Evolutionary conservation across 768 basidiomycete species (phyloP).

Genomic region (Melanogaster broomeanus): DNA sequence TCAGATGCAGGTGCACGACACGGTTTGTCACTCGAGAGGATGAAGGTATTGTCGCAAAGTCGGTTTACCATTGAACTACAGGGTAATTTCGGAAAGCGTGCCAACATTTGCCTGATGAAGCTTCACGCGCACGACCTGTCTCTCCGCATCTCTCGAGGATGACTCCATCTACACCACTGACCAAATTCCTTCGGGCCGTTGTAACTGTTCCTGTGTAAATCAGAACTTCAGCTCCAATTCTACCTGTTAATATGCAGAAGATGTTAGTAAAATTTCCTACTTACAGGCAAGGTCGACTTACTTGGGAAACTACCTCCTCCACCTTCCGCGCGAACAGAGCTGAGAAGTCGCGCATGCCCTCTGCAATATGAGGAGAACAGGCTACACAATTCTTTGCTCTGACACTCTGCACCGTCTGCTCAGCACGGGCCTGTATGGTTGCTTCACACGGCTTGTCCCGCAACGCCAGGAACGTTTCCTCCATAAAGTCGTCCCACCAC

Average conservation of each 20-base stretch:
- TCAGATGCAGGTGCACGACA: conserved; percentile 1
- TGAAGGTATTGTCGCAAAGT: too few species aligned
- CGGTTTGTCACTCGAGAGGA: too few species aligned
- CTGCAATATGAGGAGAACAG: conserved; percentile 3
- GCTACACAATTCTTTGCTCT: background rate
- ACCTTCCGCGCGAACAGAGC: conserved; percentile 11
- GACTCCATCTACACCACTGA: too few species aligned
- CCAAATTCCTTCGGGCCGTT: background rate
- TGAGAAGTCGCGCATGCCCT: conserved; percentile 15
- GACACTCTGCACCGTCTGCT: conserved; percentile 1
- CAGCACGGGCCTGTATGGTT: background rate
- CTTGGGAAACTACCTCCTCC: conserved; percentile 10
- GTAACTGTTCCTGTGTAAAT: too few species aligned
- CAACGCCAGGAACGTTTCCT: conserved; percentile 8
- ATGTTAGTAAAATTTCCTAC: background rate
- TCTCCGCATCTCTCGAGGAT: too few species aligned
- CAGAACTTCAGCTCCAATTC: conserved; percentile 6
- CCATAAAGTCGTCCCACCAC: conserved; percentile 27
- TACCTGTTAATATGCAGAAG: conserved; percentile 6
- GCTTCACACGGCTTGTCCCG: conserved; percentile 18
- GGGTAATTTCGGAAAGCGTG: too few species aligned
- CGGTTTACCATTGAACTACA: too few species aligned
- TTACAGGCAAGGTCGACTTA: background rate
- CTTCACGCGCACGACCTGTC: too few species aligned
- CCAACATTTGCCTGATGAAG: too few species aligned